Percentiles rank a stretch among this genome's conserved stretches.
These are phyloP conservation scores for Pichia sp. DNA, from an alignment of 1,139 yeast species.

Conservation along the genomic window DNA sequence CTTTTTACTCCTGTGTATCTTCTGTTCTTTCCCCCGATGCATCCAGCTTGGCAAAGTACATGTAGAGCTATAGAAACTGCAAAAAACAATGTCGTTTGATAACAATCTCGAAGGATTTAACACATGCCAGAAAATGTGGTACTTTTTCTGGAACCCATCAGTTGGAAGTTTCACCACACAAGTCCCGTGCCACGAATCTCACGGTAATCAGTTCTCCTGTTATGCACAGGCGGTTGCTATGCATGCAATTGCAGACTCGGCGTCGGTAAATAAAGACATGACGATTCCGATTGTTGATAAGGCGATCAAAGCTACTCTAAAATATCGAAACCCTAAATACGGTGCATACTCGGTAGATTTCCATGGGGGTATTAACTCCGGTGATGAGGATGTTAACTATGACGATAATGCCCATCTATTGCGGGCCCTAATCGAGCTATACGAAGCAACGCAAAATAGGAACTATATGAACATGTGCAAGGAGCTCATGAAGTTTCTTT, in stretches of 20 bases:
- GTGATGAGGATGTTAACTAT: conserved; percentile 70
- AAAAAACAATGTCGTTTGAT: conserved; percentile 33
- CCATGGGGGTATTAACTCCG: conserved; percentile 21
- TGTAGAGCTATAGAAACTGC: neutral
- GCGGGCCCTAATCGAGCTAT: conserved; percentile 61
- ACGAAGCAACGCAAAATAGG: conserved; percentile 60
- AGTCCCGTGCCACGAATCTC: conserved; percentile 52
- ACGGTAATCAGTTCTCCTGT: conserved; percentile 52
- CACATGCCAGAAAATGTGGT: conserved; percentile 45
- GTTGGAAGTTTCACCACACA: conserved; percentile 44
- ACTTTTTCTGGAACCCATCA: conserved; percentile 41
- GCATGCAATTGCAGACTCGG: conserved; percentile 69
- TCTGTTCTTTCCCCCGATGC: neutral
- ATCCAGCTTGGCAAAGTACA: no score
- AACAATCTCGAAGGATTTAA: conserved; percentile 46
- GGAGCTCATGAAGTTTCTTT: conserved; percentile 56
- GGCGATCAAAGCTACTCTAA: conserved; percentile 47
- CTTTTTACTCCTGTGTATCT: neutral
- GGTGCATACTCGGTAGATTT: conserved; percentile 83
- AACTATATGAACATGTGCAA: conserved; percentile 53
- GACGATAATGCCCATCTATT: conserved; percentile 79
- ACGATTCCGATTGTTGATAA: conserved; percentile 53
- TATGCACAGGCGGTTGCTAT: conserved; percentile 69
- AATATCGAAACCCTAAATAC: conserved; percentile 47
- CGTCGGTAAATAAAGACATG: conserved; percentile 56